Evolutionary conservation across 2,329 filamentous ascomycete genomes (phyloP).

Genomic region (Penicillium janthinellum): DNA sequence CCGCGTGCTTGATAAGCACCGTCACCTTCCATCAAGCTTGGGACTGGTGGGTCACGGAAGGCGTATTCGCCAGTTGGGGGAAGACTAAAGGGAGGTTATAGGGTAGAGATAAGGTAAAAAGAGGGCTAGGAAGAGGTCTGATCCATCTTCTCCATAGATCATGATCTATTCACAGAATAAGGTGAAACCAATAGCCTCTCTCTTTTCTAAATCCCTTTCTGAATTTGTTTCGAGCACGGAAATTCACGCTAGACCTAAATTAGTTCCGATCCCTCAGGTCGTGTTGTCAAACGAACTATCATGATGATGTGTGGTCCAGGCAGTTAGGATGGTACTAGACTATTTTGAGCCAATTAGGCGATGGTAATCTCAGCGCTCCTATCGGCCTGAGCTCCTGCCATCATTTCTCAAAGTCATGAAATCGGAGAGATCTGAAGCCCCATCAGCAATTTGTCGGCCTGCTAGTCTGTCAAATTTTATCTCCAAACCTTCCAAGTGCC

Average conservation of each 20-base stretch:
- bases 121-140: neutral
- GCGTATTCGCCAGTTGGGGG: neutral
- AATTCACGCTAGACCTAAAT: neutral
- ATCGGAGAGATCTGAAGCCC: no score
- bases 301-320: neutral
- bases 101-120: neutral
- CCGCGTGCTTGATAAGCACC: constrained; percentile 21
- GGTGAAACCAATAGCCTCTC: neutral
- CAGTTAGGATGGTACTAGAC: no score
- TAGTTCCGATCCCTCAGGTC: neutral
- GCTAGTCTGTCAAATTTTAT: no score
- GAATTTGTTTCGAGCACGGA: neutral
- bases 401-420: no score
- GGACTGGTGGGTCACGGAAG: neutral
- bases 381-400: no score
- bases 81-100: neutral
- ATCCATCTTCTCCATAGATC: neutral
- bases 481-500: no score
- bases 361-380: no score
- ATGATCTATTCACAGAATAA: neutral
- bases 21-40: neutral
- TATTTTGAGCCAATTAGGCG: no score
- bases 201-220: neutral
- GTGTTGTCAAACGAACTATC: neutral
- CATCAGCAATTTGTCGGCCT: no score